A percentile compares a stretch with the other conserved stretches of the same genome.
Evolutionary conservation across 2,329 filamentous ascomycete genomes (phyloP).

Genomic region (Cladorrhinum sp.): DNA sequence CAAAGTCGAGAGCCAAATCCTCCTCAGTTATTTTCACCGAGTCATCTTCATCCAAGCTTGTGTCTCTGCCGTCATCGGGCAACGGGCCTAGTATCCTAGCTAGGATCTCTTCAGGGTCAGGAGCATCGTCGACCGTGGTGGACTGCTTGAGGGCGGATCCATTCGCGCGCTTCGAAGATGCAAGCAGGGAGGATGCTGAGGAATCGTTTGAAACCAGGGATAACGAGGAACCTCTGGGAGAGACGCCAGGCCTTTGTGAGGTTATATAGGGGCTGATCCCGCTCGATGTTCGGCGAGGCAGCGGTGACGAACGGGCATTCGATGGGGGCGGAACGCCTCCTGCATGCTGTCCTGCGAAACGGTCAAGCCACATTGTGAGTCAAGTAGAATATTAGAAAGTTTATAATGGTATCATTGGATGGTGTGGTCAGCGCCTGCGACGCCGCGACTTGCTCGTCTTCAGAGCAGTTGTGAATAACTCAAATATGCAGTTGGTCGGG

Average conservation of each 20-base stretch:
- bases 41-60: constrained; percentile 11
- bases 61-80: constrained; percentile 20
- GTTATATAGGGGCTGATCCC: constrained; percentile 67
- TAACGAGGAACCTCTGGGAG: constrained; percentile 71
- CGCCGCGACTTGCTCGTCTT: neutral
- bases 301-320: constrained; percentile 67
- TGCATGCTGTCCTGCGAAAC: constrained; percentile 68
- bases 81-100: constrained; percentile 41
- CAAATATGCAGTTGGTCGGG: neutral
- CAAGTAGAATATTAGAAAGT: neutral
- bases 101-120: constrained; percentile 71
- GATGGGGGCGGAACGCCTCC: constrained; percentile 53
- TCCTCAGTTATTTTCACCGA: constrained; percentile 39
- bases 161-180: constrained; percentile 62
- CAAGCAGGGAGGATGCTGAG: constrained; percentile 65
- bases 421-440: neutral
- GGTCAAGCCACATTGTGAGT: constrained; percentile 80
- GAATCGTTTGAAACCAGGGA: constrained; percentile 78
- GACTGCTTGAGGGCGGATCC: constrained; percentile 65
- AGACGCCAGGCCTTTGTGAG: constrained; percentile 64
- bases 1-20: constrained; percentile 64
- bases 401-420: neutral
- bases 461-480: neutral
- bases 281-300: constrained; percentile 63
- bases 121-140: constrained; percentile 48